A percentile compares a stretch with the other conserved stretches of the same genome.
Evolutionary conservation across 805 yeast genomes (phyloP).

Genomic region (Yamadazyma paraphyllophila): DNA sequence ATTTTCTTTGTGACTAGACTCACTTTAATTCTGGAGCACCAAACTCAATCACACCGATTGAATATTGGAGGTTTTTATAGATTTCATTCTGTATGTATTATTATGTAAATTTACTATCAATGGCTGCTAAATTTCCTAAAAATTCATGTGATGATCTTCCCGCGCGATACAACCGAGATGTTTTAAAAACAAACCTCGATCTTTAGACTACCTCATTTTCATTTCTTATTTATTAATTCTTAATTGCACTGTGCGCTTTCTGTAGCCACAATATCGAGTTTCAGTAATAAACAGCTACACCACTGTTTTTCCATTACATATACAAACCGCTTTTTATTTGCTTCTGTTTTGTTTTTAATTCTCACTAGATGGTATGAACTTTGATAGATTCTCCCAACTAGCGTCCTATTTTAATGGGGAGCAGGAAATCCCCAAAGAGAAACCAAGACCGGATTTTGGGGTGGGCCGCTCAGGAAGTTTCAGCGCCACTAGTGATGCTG

Average conservation of each 20-base stretch:
- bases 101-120: not conserved
- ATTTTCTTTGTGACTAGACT: no score
- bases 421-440: constrained; percentile 1
- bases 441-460: not conserved
- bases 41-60: no score
- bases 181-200: constrained; percentile 1
- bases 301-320: no score
- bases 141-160: constrained; percentile 4
- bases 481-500: not conserved
- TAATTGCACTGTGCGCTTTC: no score
- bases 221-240: not conserved
- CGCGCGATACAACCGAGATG: constrained; percentile 2
- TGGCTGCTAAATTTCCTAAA: constrained; percentile 5
- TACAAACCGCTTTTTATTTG: no score
- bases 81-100: constrained; percentile 2
- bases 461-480: not conserved
- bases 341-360: not conserved
- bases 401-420: constrained; percentile 20
- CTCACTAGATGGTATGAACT: constrained; percentile 20
- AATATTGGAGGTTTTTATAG: not conserved
- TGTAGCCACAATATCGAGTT: no score
- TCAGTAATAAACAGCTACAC: no score
- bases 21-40: not conserved
- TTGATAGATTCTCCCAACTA: constrained; percentile 25
- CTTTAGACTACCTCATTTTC: constrained; percentile 1